Evolutionary conservation across 179 eudicot genomes (phyloP).

Genomic region (Sideroxylon spinosum): DNA sequence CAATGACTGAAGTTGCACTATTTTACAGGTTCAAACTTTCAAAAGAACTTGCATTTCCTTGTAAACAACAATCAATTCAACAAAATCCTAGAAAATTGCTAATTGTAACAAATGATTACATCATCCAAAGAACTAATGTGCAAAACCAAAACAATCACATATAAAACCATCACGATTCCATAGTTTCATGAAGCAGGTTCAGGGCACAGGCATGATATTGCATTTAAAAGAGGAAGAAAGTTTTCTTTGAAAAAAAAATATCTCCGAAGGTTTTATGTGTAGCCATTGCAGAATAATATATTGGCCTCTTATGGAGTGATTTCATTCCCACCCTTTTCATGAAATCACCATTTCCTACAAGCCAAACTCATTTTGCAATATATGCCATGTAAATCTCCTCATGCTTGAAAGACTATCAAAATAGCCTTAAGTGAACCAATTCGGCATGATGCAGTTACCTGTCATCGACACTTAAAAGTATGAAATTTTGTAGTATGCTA

Average conservation of each 20-base stretch:
- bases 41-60: no score
- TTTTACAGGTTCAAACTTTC: no score
- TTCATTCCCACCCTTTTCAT: background rate
- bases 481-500: no score
- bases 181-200: background rate
- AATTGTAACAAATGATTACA: background rate
- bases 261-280: background rate
- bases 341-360: background rate
- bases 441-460: background rate
- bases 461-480: background rate
- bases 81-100: background rate
- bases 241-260: background rate
- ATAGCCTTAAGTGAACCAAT: background rate
- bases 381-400: background rate
- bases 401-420: slow-evolving; percentile 2
- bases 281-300: background rate
- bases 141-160: background rate
- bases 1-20: no score
- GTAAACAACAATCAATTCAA: background rate
- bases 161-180: background rate
- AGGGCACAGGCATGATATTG: background rate
- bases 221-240: background rate
- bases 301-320: background rate
- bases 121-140: background rate
- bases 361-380: background rate